A percentile compares a stretch with the other conserved stretches of the same genome.
Conservation (phyloP, 139 green algal species). For the Tetraselmis striata region DNA sequence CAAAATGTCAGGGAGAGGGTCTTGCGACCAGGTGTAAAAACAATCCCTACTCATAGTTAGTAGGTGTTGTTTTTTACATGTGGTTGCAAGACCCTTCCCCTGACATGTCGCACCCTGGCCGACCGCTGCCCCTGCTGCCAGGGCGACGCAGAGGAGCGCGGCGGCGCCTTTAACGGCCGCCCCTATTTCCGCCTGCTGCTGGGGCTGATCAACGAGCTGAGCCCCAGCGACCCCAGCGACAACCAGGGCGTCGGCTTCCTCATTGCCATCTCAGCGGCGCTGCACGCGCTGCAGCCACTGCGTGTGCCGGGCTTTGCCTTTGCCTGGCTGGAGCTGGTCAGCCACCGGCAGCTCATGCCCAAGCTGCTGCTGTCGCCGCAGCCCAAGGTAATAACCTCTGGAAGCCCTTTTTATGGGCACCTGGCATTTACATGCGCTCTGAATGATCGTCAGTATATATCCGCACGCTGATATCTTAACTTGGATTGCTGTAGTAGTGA, state of each 20-base stretch:
- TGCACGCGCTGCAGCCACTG: slow-evolving; percentile 61
- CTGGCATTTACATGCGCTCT: no score
- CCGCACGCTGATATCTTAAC: no score
- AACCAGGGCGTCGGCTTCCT: slow-evolving; percentile 23
- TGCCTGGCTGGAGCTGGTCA: slow-evolving; percentile 90
- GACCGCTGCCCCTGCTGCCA: slow-evolving; percentile 16
- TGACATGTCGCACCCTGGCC: no score
- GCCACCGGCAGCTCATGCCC: slow-evolving; percentile 86
- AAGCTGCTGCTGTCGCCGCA: slow-evolving; percentile 67
- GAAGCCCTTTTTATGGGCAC: no score
- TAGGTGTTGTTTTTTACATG: no score
- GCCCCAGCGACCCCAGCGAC: slow-evolving; percentile 30
- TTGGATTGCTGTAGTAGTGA: no score
- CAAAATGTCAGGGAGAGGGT: no score
- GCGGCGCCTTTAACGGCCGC: slow-evolving; percentile 74
- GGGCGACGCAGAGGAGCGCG: slow-evolving; percentile 69
- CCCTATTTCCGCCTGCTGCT: slow-evolving; percentile 91
- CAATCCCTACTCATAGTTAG: no score
- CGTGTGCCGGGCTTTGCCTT: slow-evolving; percentile 90
- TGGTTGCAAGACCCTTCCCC: no score
- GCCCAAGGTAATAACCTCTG: slow-evolving; percentile 17
- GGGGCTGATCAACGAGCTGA: slow-evolving; percentile 78
- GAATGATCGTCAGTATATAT: no score
- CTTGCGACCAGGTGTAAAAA: no score
- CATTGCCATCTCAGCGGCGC: slow-evolving; percentile 6